Conservation (phyloP, 495 filamentous ascomycete species). For the Tuber borchii region DNA sequence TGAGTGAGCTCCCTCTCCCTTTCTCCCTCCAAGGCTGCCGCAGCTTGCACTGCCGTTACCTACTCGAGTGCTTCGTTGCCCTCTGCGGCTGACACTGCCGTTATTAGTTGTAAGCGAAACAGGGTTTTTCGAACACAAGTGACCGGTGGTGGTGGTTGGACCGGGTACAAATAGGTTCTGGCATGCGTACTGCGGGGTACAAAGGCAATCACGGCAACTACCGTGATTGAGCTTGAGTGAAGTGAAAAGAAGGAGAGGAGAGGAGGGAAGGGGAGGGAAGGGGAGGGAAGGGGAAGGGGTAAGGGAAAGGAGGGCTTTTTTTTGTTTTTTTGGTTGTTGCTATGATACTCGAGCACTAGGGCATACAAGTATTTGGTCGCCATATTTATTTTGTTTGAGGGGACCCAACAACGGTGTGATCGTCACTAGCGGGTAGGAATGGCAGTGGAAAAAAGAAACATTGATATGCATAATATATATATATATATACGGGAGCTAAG, state of each 20-base stretch:
- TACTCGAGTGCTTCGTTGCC: neutral
- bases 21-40: neutral
- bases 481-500: conserved; percentile 5
- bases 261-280: neutral
- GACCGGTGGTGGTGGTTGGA: neutral
- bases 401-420: neutral
- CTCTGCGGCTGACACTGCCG: neutral
- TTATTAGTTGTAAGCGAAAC: neutral
- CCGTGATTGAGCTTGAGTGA: neutral
- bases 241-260: neutral
- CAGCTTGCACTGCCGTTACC: neutral
- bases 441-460: neutral
- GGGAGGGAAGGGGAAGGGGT: neutral
- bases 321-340: neutral
- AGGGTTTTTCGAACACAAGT: neutral
- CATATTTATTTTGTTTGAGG: neutral
- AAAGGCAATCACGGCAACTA: neutral
- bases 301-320: neutral
- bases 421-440: neutral
- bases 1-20: neutral
- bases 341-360: neutral
- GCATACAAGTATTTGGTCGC: neutral
- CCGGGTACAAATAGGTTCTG: neutral
- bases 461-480: neutral
- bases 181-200: conserved; percentile 6